Conservation (phyloP, 495 filamentous ascomycete genomes). For the Beverwykella pulmonaria region DNA sequence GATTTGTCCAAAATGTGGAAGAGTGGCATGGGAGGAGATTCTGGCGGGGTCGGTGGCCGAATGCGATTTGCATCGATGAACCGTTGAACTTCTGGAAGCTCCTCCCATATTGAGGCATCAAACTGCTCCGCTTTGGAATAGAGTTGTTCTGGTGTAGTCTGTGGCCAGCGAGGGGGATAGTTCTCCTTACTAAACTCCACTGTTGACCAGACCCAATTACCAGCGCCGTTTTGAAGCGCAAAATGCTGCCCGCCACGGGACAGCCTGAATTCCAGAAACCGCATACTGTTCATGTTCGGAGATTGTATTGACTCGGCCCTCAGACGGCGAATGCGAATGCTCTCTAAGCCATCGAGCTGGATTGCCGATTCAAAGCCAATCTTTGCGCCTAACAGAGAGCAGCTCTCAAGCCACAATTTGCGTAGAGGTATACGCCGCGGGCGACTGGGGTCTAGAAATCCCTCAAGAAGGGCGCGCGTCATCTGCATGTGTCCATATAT, state of each 20-base stretch:
- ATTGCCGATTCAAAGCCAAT: slow-evolving; percentile 12
- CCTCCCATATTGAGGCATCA: slow-evolving; percentile 25
- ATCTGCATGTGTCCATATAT: slow-evolving; percentile 41
- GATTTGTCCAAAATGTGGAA: slow-evolving; percentile 24
- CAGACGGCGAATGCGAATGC: slow-evolving; percentile 41
- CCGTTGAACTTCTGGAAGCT: slow-evolving; percentile 16
- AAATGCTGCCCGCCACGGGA: slow-evolving; percentile 15
- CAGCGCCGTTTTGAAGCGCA: slow-evolving; percentile 20
- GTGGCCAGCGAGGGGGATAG: not conserved
- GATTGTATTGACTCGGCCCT: slow-evolving; percentile 1
- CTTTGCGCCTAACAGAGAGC: slow-evolving; percentile 29
- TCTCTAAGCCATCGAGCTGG: slow-evolving; percentile 35
- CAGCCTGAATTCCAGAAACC: slow-evolving; percentile 11
- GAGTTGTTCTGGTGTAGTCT: slow-evolving; percentile 3
- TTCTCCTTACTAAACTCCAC: slow-evolving; percentile 13
- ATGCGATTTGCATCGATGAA: slow-evolving; percentile 7
- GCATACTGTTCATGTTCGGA: not conserved
- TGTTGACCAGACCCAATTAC: slow-evolving; percentile 20
- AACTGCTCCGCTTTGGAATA: slow-evolving; percentile 14
- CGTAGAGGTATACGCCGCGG: slow-evolving; percentile 30
- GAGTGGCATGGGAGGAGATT: slow-evolving; percentile 3
- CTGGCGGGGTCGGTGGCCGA: not conserved
- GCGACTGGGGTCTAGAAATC: slow-evolving; percentile 39
- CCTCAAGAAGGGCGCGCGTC: slow-evolving; percentile 37
- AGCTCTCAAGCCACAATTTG: slow-evolving; percentile 46